These are phyloP conservation scores for Penicillium bialowiezense DNA, from an alignment of 495 filamentous ascomycete genomes.

Conservation along the genomic window DNA sequence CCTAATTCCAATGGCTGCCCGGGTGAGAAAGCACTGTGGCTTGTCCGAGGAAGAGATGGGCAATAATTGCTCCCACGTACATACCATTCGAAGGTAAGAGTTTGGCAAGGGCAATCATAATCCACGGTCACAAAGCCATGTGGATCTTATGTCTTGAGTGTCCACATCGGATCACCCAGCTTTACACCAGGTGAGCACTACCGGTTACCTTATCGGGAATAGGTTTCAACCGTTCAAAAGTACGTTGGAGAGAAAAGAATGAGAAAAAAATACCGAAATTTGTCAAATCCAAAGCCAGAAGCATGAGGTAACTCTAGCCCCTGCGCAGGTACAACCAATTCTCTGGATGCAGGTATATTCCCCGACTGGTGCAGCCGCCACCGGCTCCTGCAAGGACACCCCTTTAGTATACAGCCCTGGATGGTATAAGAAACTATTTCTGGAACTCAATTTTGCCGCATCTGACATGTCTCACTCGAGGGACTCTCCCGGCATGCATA, in stretches of 20 bases:
- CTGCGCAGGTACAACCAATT: slow-evolving; percentile 3
- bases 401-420: slow-evolving; percentile 10
- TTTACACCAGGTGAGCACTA: not conserved
- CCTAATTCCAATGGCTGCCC: not conserved
- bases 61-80: slow-evolving; percentile 15
- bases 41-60: not conserved
- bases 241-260: not conserved
- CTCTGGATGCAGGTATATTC: slow-evolving; percentile 5
- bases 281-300: not conserved
- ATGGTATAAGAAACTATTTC: slow-evolving; percentile 16
- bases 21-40: not conserved
- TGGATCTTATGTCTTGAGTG: not conserved
- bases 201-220: not conserved
- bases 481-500: slow-evolving; percentile 8
- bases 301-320: not conserved
- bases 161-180: not conserved
- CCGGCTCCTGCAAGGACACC: slow-evolving; percentile 25
- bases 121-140: not conserved
- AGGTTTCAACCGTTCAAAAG: not conserved
- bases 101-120: slow-evolving; percentile 17
- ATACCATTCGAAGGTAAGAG: slow-evolving; percentile 10
- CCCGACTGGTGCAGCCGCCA: slow-evolving; percentile 18
- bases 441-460: slow-evolving; percentile 29
- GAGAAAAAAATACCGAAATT: too few species aligned
- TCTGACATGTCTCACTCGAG: slow-evolving; percentile 23